phyloP scores from a whole-genome alignment of 495 filamentous ascomycete species.

The Neurospora terricola region DNA sequence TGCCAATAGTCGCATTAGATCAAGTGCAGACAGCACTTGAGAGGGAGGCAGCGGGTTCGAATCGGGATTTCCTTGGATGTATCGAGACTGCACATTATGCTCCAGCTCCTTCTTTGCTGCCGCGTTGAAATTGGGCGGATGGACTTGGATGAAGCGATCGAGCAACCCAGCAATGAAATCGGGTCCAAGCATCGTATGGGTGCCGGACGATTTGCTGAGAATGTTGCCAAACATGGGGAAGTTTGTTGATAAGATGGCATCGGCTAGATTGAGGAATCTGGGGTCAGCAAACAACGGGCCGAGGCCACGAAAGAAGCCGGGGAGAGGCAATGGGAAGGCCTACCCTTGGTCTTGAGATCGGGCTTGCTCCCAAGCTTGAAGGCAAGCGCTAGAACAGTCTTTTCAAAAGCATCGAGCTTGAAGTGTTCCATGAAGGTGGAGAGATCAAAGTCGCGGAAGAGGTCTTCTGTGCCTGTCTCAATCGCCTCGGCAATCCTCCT shows the following conservation, averaged over 20 bases:
- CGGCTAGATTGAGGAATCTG: constrained; percentile 46
- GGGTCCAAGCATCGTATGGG: constrained; percentile 51
- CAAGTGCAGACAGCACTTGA: constrained; percentile 64
- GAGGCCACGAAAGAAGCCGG: constrained; percentile 1
- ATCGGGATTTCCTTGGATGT: constrained; percentile 39
- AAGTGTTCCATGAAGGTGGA: constrained; percentile 90
- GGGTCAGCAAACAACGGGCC: constrained; percentile 12
- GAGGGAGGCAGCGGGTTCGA: constrained; percentile 48
- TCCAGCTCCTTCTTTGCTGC: constrained; percentile 58
- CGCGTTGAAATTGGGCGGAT: constrained; percentile 71
- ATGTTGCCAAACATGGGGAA: constrained; percentile 64
- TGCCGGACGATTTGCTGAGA: constrained; percentile 48
- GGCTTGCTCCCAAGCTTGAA: constrained; percentile 69
- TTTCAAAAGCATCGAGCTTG: constrained; percentile 76
- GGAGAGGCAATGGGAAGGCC: constrained; percentile 12
- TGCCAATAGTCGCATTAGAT: constrained; percentile 57
- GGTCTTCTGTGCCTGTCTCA: constrained; percentile 69
- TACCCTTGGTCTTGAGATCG: constrained; percentile 86
- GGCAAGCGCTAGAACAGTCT: constrained; percentile 79
- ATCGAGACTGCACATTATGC: constrained; percentile 58
- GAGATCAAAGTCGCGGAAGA: constrained; percentile 90
- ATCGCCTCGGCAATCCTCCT: constrained; percentile 88
- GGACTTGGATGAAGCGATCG: constrained; percentile 71
- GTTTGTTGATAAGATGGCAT: constrained; percentile 69
- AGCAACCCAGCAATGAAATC: constrained; percentile 65